Percentiles rank a stretch among this genome's conserved stretches.
Conservation (phyloP, 352 stramenopile species). For the Phytophthora sp. region DNA sequence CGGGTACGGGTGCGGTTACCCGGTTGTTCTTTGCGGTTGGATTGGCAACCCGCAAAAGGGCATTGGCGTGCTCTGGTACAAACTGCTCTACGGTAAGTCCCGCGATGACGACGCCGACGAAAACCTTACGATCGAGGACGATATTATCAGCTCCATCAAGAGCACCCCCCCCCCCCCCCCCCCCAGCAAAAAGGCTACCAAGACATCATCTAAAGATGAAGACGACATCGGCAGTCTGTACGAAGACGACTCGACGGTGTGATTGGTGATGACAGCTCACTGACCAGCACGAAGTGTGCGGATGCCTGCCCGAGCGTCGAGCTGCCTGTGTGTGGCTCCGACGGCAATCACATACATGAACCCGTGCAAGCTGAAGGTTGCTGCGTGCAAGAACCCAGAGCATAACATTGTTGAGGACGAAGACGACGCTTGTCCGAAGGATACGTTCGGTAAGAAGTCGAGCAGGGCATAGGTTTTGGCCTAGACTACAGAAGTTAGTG, state of each 20-base stretch:
- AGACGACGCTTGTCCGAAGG: not conserved
- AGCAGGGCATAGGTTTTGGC: too few species aligned
- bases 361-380: constrained; percentile 25
- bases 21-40: too few species aligned
- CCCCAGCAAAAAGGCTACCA: constrained; percentile 7
- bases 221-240: constrained; percentile 17
- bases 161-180: too few species aligned
- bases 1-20: too few species aligned
- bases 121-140: too few species aligned
- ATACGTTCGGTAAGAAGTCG: not conserved
- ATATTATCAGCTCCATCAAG: too few species aligned
- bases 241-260: constrained; percentile 22
- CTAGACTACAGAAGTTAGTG: too few species aligned
- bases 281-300: constrained; percentile 8
- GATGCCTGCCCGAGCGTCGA: constrained; percentile 26
- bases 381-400: constrained; percentile 19
- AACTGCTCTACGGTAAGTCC: too few species aligned
- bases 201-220: not conserved
- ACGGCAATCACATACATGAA: constrained; percentile 42
- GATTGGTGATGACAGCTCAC: constrained; percentile 13
- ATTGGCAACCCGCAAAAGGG: too few species aligned
- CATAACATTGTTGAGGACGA: constrained; percentile 15
- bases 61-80: too few species aligned
- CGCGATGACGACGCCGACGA: too few species aligned
- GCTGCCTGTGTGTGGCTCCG: constrained; percentile 38